Evolutionary conservation across 352 stramenopile genomes (phyloP), one percentile per base, ranked within the genome.

Genomic region (Aphanomyces astaci): DNA sequence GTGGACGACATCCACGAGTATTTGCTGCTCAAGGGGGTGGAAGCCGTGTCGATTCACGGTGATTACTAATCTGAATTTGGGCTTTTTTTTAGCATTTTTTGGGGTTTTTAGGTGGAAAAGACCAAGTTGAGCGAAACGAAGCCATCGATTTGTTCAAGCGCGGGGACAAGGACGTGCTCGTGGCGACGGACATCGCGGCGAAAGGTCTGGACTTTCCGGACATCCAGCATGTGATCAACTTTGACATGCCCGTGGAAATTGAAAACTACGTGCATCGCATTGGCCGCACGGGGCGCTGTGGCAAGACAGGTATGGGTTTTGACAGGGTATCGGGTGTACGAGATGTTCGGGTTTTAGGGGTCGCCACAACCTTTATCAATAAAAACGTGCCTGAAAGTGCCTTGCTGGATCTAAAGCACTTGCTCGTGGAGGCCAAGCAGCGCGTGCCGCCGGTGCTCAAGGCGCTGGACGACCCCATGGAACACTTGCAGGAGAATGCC

Each of bases 241-340:
- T 99, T 73, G 96, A 99, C 77, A 99, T 99, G 97, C 97, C 97
- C 0, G 84, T 82, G 39, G 96, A 99, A 76, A 99, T 99, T 73
- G 97, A 99, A 78, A 99, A 99, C 76, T 99, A 99, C 76, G 96
- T 99, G 40, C 97, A 99, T 91, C 85, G 97, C 62, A 99, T 99
- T 71, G 97, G 97, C 48, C 95, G 97, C 65, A 99, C 97, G 9
- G 97, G 97, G 40, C 95, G 97, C 40, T 98, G 94, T 72, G 97
- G 97, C 10, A 99, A 99, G 75, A 99, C 96, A 1, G 85, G 85
- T 33, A n/a, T n/a, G 40, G 15, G 17, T 49, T n/a, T 49, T 49
- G 15, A n/a, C 17, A 24, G 19, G 31, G 17, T 15, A 30, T 49
- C 1, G 15, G 15, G 19, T 59, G 25, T n/a, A n/a, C n/a, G 25